Conservation (phyloP, 2,329 filamentous ascomycete genomes). For the Cladophialophora immunda region DNA sequence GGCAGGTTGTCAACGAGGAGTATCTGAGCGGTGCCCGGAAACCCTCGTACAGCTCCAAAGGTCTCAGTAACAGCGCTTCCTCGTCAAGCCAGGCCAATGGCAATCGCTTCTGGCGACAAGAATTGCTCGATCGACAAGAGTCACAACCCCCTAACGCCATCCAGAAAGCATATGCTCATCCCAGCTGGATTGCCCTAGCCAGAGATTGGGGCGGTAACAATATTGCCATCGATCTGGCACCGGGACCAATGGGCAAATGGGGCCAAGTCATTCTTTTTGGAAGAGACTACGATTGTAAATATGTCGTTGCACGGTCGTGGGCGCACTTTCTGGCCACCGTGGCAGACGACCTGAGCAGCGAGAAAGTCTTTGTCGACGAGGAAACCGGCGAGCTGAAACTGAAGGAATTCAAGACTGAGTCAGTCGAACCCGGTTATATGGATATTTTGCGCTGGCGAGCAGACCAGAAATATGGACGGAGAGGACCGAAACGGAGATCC, state of each 20-base stretch:
- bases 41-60: slow-evolving; percentile 73
- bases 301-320: slow-evolving; percentile 94
- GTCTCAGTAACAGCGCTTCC: slow-evolving; percentile 71
- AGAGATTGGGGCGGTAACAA: slow-evolving; percentile 99
- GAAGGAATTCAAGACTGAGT: slow-evolving; percentile 86
- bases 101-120: slow-evolving; percentile 76
- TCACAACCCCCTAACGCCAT: slow-evolving; percentile 86
- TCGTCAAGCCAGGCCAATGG: slow-evolving; percentile 63
- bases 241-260: slow-evolving; percentile 89
- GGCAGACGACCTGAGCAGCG: slow-evolving; percentile 88
- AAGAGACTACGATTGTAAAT: slow-evolving; percentile 98
- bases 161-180: slow-evolving; percentile 91
- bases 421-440: slow-evolving; percentile 91
- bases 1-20: slow-evolving; percentile 91
- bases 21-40: slow-evolving; percentile 70
- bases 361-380: slow-evolving; percentile 92
- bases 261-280: slow-evolving; percentile 97
- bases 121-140: slow-evolving; percentile 83
- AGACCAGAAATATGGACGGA: slow-evolving; percentile 89
- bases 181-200: slow-evolving; percentile 93
- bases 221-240: slow-evolving; percentile 89
- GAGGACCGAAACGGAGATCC: slow-evolving; percentile 56
- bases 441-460: slow-evolving; percentile 94
- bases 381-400: slow-evolving; percentile 91
- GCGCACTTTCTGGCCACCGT: slow-evolving; percentile 82